These are phyloP conservation scores for Dunaliella primolecta DNA, from an alignment of 139 green algal species.

Conservation along the genomic window DNA sequence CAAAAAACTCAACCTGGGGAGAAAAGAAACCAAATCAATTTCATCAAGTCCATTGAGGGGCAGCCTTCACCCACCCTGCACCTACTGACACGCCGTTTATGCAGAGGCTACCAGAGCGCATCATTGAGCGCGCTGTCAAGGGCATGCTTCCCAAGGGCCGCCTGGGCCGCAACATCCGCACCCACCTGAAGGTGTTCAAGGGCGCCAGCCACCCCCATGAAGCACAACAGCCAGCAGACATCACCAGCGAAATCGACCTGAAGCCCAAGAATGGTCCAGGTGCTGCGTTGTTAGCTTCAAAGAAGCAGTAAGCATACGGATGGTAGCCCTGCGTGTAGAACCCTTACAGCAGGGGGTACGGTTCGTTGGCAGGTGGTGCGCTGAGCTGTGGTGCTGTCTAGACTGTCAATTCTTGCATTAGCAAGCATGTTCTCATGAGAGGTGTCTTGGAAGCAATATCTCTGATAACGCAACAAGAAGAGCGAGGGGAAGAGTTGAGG, in stretches of 20 bases:
- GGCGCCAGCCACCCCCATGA: constrained; percentile 86
- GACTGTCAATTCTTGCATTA: too few species aligned
- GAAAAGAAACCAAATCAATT: too few species aligned
- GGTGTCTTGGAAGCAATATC: too few species aligned
- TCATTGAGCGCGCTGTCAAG: constrained; percentile 95
- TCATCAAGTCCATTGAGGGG: too few species aligned
- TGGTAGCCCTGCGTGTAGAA: neutral
- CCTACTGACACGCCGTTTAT: too few species aligned
- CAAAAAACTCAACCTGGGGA: too few species aligned
- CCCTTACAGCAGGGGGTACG: neutral
- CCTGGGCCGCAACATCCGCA: constrained; percentile 80
- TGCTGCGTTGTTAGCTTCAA: constrained; percentile 20
- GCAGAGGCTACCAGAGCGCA: constrained; percentile 93
- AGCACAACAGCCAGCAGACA: constrained; percentile 88
- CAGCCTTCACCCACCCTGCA: too few species aligned
- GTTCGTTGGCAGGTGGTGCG: too few species aligned
- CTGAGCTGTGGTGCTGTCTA: too few species aligned
- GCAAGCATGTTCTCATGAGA: too few species aligned
- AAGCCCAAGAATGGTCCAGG: constrained; percentile 45
- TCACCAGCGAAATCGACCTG: constrained; percentile 74
- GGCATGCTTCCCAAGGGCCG: constrained; percentile 97
- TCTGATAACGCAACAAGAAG: too few species aligned
- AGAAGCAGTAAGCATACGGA: constrained; percentile 12
- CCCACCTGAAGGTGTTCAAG: constrained; percentile 88
- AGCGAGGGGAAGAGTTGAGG: too few species aligned